These are phyloP conservation scores for Fusarium sp. DNA, from an alignment of 2,329 filamentous ascomycete genomes.

Conservation along the genomic window DNA sequence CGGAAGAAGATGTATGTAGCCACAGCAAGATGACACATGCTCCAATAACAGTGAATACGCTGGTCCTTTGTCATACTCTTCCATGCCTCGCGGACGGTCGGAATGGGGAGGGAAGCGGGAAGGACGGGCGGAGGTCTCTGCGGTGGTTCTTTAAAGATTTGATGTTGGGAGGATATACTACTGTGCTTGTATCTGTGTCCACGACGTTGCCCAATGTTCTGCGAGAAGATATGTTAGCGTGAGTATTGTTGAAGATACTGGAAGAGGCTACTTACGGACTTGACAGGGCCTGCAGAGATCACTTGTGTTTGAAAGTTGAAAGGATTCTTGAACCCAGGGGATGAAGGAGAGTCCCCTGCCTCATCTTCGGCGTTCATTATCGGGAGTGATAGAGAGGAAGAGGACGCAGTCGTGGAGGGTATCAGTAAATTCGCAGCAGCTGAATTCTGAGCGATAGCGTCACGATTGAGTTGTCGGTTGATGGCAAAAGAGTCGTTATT, in stretches of 20 bases:
- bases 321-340: slow-evolving; percentile 67
- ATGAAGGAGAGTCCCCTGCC: slow-evolving; percentile 26
- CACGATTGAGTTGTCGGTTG: slow-evolving; percentile 31
- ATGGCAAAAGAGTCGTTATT: slow-evolving; percentile 25
- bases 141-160: slow-evolving; percentile 95
- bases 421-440: slow-evolving; percentile 37
- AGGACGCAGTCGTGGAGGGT: slow-evolving; percentile 30
- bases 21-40: slow-evolving; percentile 85
- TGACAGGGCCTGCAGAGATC: slow-evolving; percentile 79
- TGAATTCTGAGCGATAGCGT: slow-evolving; percentile 35
- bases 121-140: slow-evolving; percentile 87
- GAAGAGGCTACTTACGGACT: slow-evolving; percentile 70
- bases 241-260: not conserved
- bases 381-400: slow-evolving; percentile 32
- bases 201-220: slow-evolving; percentile 91
- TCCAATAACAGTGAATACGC: slow-evolving; percentile 86
- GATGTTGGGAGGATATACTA: slow-evolving; percentile 87
- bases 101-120: slow-evolving; percentile 90
- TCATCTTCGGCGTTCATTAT: slow-evolving; percentile 39
- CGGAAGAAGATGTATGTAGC: slow-evolving; percentile 88
- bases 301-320: slow-evolving; percentile 95
- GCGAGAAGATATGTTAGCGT: slow-evolving; percentile 17
- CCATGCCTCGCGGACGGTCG: slow-evolving; percentile 88
- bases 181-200: slow-evolving; percentile 99
- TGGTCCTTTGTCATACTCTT: slow-evolving; percentile 91